Evolutionary conservation across 2,329 filamentous ascomycete species (phyloP).

Genomic region (Monascus ruber): DNA sequence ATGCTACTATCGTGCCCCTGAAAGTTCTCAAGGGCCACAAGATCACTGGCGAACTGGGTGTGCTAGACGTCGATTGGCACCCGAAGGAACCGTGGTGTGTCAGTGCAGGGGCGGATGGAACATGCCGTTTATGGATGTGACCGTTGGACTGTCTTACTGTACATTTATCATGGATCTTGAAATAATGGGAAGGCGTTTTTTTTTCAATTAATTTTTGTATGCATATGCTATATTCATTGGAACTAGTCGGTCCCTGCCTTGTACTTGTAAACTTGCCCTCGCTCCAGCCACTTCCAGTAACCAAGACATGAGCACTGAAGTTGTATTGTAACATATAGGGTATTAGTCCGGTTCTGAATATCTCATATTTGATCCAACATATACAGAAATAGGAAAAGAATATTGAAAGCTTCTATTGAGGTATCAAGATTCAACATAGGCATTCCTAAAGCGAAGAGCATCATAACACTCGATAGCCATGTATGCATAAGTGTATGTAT

Average conservation of each 20-base stretch:
- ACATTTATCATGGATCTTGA: constrained; percentile 5
- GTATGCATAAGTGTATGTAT: constrained; percentile 1
- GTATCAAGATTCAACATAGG: too few relatives aligned
- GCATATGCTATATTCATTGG: constrained; percentile 3
- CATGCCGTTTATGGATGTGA: constrained; percentile 76
- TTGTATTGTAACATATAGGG: too few relatives aligned
- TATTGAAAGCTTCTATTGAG: too few relatives aligned
- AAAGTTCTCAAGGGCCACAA: constrained; percentile 89
- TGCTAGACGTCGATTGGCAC: constrained; percentile 94
- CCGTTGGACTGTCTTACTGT: constrained; percentile 3
- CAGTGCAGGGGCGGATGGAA: constrained; percentile 88
- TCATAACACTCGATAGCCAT: too few relatives aligned
- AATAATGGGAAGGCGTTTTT: constrained; percentile 14
- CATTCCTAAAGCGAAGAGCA: too few relatives aligned
- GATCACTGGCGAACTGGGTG: constrained; percentile 73
- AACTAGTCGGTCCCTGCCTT: constrained; percentile 15
- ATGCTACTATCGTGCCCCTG: constrained; percentile 88
- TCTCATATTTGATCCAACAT: too few relatives aligned
- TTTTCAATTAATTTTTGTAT: constrained; percentile 14
- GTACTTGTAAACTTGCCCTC: constrained; percentile 1
- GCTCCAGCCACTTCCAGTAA: background rate
- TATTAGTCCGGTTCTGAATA: too few relatives aligned
- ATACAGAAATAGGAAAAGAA: too few relatives aligned
- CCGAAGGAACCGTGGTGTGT: constrained; percentile 87
- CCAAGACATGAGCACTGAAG: too few relatives aligned